Base-by-base conservation (phyloP, 371 early-diverging fungal species). In the Batrachochytrium dendrobatidis region DNA sequence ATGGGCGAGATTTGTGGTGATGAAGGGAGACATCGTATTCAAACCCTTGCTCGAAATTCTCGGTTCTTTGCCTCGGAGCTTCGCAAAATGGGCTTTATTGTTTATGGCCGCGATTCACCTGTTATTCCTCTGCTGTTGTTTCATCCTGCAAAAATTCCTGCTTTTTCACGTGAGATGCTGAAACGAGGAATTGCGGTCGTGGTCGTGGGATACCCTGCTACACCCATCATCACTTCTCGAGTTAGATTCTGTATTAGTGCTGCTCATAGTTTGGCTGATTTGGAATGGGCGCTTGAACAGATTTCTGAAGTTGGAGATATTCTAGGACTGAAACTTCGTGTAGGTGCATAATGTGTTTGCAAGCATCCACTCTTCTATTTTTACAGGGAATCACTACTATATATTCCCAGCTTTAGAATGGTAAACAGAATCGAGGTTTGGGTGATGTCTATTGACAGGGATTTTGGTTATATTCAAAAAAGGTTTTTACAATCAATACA, bases 161-260 rank as follows among this genome's bases (percentile, higher is more conserved):
- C 95, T 26, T 99, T 99, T 71, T 92, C 96, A 33, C 81, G 98
- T 25, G 89, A 93, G 70, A 86, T 91, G 66, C 79, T 96, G 34
- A 81, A 86, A 62, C 84, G 95, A 33, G 91, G 91, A 48, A 83
- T 99, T 61, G 99, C 98, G 7, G 92, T 97, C 22, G 99, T 99
- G 5, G 98, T 99, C 1, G 99, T 99, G 4, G 96, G 95, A 20
- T 98, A 96, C 77, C 99, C 99, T 0, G 74, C 72, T 10, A 75
- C 75, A 17, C 72, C 72, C n/a, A 92, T 99, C 55, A 91, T 99
- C 50, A 87, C 92, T 20, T 89, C 91, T 5, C 82, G 99, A 46
- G 98, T 94, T 32, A 80, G 99, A 45, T 93, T 99, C 84, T 99
- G 99, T 74, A 69, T 99, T 34, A 91, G 92, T 18, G 90, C 97